Conservation (phyloP, 2,329 filamentous ascomycete genomes). For the Trichoderma hamatum region DNA sequence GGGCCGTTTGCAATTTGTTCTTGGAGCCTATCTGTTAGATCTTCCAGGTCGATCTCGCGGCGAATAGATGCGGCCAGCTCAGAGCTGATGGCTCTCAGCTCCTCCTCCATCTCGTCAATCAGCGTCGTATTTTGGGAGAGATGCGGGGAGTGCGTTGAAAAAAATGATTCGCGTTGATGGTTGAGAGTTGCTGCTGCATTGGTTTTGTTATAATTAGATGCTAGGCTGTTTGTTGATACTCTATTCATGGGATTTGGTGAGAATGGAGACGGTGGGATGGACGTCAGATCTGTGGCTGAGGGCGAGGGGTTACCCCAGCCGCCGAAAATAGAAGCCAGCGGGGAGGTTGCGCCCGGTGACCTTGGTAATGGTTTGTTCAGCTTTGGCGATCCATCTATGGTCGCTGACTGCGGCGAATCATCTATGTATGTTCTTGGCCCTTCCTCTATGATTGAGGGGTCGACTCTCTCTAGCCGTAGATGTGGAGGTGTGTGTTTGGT, state of each 20-base stretch:
- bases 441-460: conserved; percentile 38
- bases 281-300: conserved; percentile 55
- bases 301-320: conserved; percentile 54
- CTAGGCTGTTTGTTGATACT: conserved; percentile 35
- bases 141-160: conserved; percentile 51
- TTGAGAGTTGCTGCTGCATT: conserved; percentile 50
- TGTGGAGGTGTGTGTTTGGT: conserved; percentile 57
- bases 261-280: conserved; percentile 57
- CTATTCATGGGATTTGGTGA: conserved; percentile 46
- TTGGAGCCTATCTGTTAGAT: conserved; percentile 86
- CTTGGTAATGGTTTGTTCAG: conserved; percentile 59
- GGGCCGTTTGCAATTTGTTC: conserved; percentile 65
- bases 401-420: conserved; percentile 37
- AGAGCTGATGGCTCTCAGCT: conserved; percentile 87
- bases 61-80: conserved; percentile 92
- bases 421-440: conserved; percentile 32
- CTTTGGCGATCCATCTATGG: conserved; percentile 40
- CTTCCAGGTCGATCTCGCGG: conserved; percentile 94
- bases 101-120: conserved; percentile 89
- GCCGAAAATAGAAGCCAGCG: conserved; percentile 56
- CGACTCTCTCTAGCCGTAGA: conserved; percentile 52
- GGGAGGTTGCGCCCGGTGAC: conserved; percentile 54
- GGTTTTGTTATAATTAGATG: conserved; percentile 44
- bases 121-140: conserved; percentile 50
- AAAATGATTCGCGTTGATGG: conserved; percentile 55